A percentile compares a stretch with the other conserved stretches of the same genome.
Conservation (phyloP, 352 stramenopile genomes). For the Phytophthora foliorum region DNA sequence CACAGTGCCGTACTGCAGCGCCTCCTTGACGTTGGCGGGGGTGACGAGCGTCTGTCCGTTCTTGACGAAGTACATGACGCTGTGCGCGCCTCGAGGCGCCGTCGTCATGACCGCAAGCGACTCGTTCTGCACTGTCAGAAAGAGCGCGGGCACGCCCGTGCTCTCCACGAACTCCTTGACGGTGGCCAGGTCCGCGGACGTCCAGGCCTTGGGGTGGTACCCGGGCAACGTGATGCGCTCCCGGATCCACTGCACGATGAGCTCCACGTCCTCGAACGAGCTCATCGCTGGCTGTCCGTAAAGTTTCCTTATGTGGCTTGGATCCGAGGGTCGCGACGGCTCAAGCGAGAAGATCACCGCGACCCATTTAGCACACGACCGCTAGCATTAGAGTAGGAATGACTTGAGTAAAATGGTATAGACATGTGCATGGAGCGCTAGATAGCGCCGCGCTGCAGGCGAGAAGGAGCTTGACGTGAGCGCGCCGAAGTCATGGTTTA, state of each 20-base stretch:
- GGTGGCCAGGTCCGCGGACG: slow-evolving; percentile 78
- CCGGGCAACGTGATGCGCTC: slow-evolving; percentile 81
- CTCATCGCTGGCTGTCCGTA: slow-evolving; percentile 50
- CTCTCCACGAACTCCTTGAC: slow-evolving; percentile 89
- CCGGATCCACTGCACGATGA: slow-evolving; percentile 87
- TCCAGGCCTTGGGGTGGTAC: slow-evolving; percentile 78
- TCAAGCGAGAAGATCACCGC: background rate
- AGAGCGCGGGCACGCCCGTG: slow-evolving; percentile 72
- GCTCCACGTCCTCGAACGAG: slow-evolving; percentile 88
- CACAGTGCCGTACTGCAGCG: slow-evolving; percentile 83
- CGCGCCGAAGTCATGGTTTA: too few relatives aligned
- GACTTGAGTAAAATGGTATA: background rate
- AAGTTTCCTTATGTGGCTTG: background rate
- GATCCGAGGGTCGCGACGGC: slow-evolving; percentile 20
- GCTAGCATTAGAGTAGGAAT: background rate
- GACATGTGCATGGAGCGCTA: background rate
- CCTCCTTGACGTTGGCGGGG: slow-evolving; percentile 61
- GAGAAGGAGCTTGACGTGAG: too few relatives aligned
- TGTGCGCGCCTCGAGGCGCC: slow-evolving; percentile 55
- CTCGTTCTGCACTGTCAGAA: slow-evolving; percentile 64
- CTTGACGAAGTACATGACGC: slow-evolving; percentile 92
- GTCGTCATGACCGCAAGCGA: slow-evolving; percentile 63
- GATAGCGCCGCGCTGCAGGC: background rate
- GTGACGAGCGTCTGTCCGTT: slow-evolving; percentile 80
- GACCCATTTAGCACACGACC: slow-evolving; percentile 2